These are phyloP conservation scores for Thoreauomyces humboldtii DNA, from an alignment of 192 early-diverging fungal genomes.

Conservation along the genomic window DNA sequence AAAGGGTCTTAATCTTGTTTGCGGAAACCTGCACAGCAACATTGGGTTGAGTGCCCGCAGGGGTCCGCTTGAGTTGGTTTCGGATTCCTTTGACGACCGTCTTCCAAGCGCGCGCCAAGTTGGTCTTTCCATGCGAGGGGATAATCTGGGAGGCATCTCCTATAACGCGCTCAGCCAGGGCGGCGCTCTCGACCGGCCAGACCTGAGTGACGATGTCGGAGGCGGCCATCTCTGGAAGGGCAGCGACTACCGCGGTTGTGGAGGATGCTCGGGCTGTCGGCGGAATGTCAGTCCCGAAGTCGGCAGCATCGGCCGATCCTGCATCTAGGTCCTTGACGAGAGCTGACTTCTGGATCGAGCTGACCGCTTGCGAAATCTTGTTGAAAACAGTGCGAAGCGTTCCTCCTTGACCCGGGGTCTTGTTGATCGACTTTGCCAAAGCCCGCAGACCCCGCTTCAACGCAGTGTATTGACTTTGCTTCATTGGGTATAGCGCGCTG, in stretches of 20 bases:
- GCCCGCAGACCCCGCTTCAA: too few species aligned
- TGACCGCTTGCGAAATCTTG: too few species aligned
- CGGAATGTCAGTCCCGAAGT: neutral
- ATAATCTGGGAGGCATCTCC: neutral
- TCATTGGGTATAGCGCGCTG: neutral
- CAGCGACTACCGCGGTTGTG: neutral
- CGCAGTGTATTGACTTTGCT: too few species aligned
- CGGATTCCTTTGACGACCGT: neutral
- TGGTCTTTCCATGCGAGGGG: neutral
- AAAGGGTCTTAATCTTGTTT: too few species aligned
- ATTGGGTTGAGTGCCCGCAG: too few species aligned
- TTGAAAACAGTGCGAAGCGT: too few species aligned
- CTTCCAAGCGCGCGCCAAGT: neutral
- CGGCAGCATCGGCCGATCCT: neutral
- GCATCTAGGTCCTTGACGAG: neutral
- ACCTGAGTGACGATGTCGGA: neutral
- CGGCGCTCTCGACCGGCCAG: neutral
- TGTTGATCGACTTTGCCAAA: too few species aligned
- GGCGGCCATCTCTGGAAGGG: neutral
- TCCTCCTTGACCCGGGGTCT: too few species aligned
- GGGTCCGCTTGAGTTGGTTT: too few species aligned
- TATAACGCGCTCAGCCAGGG: neutral
- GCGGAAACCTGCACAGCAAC: too few species aligned
- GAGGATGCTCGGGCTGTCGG: neutral
- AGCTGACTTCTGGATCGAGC: too few species aligned